phyloP scores from a whole-genome alignment of 1,284 basidiomycete genomes.

The Leccinum insigne region DNA sequence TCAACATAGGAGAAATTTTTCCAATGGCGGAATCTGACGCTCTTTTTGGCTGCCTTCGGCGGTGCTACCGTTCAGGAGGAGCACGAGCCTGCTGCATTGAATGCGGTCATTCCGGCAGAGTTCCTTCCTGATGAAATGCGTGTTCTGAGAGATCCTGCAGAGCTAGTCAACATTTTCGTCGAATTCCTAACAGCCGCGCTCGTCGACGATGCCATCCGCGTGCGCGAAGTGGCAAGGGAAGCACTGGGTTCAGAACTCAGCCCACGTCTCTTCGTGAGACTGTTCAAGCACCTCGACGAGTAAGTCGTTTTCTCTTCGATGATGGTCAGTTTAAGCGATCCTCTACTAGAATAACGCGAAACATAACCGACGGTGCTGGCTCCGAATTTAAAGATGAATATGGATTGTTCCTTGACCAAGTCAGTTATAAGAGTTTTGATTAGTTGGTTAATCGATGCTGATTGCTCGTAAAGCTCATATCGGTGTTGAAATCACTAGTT shows the following conservation, averaged over 20 bases:
- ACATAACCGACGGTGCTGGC: constrained; percentile 46
- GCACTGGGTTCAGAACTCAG: constrained; percentile 81
- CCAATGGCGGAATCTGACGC: constrained; percentile 88
- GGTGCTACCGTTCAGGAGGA: constrained; percentile 63
- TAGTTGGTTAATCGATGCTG: constrained; percentile 10
- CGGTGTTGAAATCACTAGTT: constrained; percentile 73
- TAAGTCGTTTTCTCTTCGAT: constrained; percentile 37
- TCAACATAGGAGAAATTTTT: constrained; percentile 63
- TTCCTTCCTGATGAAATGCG: constrained; percentile 73
- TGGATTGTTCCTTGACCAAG: constrained; percentile 76
- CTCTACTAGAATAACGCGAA: constrained; percentile 44
- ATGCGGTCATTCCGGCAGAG: constrained; percentile 56
- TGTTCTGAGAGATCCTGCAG: constrained; percentile 54
- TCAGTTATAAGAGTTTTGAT: constrained; percentile 28
- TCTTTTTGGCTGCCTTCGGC: constrained; percentile 79
- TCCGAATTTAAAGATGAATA: constrained; percentile 52
- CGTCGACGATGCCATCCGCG: constrained; percentile 58
- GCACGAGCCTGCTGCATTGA: constrained; percentile 48
- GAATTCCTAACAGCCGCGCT: constrained; percentile 71
- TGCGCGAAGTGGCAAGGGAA: constrained; percentile 77
- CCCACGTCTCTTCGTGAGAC: constrained; percentile 61
- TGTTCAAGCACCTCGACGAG: constrained; percentile 76
- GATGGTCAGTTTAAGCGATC: not conserved
- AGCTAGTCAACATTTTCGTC: constrained; percentile 65
- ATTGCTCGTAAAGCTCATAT: constrained; percentile 55